A percentile compares a stretch with the other conserved stretches of the same genome.
Conservation (phyloP, 805 yeast genomes). For the Citeromyces nyonsensis region DNA sequence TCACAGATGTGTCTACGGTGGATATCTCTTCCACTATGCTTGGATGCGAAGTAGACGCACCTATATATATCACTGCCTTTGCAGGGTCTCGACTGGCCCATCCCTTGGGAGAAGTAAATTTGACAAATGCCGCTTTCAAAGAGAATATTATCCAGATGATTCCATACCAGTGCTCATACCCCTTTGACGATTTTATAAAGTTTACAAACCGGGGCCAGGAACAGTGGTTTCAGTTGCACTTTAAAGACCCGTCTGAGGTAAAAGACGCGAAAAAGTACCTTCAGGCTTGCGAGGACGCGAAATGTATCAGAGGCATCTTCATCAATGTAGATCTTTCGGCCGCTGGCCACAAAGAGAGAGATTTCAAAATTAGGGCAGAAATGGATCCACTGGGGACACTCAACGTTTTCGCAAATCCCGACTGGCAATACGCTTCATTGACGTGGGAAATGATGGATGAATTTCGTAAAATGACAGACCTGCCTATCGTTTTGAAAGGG, state of each 20-base stretch:
- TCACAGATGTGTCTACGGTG: constrained; percentile 20
- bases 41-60: constrained; percentile 19
- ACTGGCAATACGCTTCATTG: constrained; percentile 3
- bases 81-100: constrained; percentile 27
- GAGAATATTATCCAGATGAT: constrained; percentile 26
- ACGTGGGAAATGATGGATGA: constrained; percentile 17
- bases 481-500: constrained; percentile 42
- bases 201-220: constrained; percentile 17
- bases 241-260: constrained; percentile 12
- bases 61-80: constrained; percentile 27
- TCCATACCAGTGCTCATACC: constrained; percentile 25
- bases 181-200: constrained; percentile 25
- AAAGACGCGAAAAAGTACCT: constrained; percentile 13
- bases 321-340: constrained; percentile 27
- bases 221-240: constrained; percentile 27
- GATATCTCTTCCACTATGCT: constrained; percentile 22
- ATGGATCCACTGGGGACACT: constrained; percentile 60
- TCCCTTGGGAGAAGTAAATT: constrained; percentile 24
- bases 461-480: constrained; percentile 14
- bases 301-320: constrained; percentile 17
- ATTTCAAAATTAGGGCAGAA: constrained; percentile 6
- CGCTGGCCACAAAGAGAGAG: constrained; percentile 24
- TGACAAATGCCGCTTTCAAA: constrained; percentile 20
- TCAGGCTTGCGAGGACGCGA: constrained; percentile 11
- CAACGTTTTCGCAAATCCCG: constrained; percentile 60